phyloP scores from a whole-genome alignment of 805 yeast genomes.

The Saccharomycopsis sp. region DNA sequence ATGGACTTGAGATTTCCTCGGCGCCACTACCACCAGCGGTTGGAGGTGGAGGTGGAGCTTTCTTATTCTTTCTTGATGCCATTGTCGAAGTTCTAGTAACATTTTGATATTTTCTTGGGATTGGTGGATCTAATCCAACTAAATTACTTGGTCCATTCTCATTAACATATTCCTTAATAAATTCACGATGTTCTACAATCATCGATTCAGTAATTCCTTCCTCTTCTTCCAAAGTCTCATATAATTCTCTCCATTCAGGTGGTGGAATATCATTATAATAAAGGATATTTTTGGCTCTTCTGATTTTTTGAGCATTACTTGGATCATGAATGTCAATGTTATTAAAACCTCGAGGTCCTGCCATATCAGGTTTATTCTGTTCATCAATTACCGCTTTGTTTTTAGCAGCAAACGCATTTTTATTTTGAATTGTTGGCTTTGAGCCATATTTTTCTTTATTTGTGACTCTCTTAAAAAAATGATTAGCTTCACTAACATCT shows the following conservation, averaged over 20 bases:
- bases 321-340: conserved; percentile 29
- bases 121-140: conserved; percentile 78
- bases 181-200: conserved; percentile 81
- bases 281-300: conserved; percentile 50
- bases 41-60: conserved; percentile 17
- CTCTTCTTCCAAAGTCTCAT: conserved; percentile 54
- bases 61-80: conserved; percentile 6
- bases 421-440: conserved; percentile 77
- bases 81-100: neutral
- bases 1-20: conserved; percentile 4
- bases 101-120: conserved; percentile 53
- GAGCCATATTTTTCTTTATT: conserved; percentile 62
- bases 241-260: conserved; percentile 74
- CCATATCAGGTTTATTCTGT: conserved; percentile 24
- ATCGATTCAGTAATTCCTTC: conserved; percentile 82
- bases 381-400: conserved; percentile 32
- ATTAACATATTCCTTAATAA: conserved; percentile 70
- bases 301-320: conserved; percentile 44
- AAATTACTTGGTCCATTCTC: conserved; percentile 66
- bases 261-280: conserved; percentile 80
- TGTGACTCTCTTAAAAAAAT: conserved; percentile 11
- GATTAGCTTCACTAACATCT: conserved; percentile 10
- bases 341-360: conserved; percentile 60
- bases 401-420: conserved; percentile 78
- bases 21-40: conserved; percentile 2